These are phyloP conservation scores for Phanerodontia chrysosporium DNA, from an alignment of 768 basidiomycete genomes.

Conservation along the genomic window DNA sequence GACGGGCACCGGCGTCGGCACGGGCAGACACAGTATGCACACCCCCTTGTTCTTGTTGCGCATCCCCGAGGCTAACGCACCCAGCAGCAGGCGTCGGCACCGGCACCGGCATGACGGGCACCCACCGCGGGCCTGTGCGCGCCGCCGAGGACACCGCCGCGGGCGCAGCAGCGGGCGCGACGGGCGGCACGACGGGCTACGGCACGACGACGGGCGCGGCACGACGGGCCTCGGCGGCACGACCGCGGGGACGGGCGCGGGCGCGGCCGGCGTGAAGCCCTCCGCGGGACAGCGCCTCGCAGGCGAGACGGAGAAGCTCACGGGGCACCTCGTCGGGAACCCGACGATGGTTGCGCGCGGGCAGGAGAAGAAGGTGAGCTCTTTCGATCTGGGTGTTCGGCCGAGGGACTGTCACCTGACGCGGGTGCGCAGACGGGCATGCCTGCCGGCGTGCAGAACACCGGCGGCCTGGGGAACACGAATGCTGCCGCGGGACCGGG, in stretches of 20 bases:
- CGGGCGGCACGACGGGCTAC: neutral
- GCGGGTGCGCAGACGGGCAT: conserved; percentile 6
- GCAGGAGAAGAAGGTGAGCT: conserved; percentile 13
- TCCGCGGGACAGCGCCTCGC: conserved; percentile 1
- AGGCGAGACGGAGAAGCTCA: conserved; percentile 11
- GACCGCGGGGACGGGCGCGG: neutral
- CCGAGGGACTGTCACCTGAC: no score
- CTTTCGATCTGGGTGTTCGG: neutral
- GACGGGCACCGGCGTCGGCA: no score
- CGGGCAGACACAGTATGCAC: no score
- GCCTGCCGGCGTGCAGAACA: conserved; percentile 1
- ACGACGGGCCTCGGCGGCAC: neutral
- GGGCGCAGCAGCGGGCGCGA: neutral
- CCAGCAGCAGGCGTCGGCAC: neutral
- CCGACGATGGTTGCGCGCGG: conserved; percentile 6
- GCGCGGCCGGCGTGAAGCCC: neutral
- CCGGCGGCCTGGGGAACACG: neutral
- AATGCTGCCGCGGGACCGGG: conserved; percentile 6
- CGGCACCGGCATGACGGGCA: neutral
- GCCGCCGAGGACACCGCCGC: neutral
- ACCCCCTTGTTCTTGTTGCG: no score
- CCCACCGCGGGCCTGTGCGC: neutral
- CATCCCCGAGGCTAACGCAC: no score
- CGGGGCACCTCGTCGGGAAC: conserved; percentile 8
- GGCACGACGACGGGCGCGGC: neutral